Base-by-base conservation (phyloP, 2,329 filamentous ascomycete genomes). In the Alternaria burnsii region DNA sequence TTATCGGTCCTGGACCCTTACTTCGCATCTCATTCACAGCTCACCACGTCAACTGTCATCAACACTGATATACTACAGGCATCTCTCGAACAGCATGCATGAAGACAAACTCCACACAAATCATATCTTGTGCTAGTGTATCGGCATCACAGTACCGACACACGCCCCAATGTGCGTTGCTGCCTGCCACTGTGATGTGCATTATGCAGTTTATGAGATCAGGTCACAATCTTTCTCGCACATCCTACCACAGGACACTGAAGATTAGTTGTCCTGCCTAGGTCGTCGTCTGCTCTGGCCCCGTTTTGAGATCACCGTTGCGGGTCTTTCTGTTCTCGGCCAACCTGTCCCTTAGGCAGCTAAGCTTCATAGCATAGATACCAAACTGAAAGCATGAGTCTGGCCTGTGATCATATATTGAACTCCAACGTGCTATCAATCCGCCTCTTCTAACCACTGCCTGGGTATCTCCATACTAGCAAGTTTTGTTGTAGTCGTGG, bases 221-320 rank as follows among this genome's bases (percentile, higher is more conserved):
- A 30, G 1, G 3, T 30, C 3, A 3, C 1, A 1, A 0, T 1
- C 0, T 30, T 30, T 5, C 11, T 30, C 1, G 24, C 28, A 30
- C 4, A 30, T 30, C 12, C 28, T 1, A 30, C 28, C 11, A 30
- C 12, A 30, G 28, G 28, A 30, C 28, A 30, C 28, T 30, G 11
- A 30, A 30, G 11, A 30, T 30, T 30, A 20, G 20, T 20, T 20
- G 20, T 8, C 26, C 2, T 28, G 5, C 26, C 26, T 28, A 8
- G 26, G 26, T 28, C 4, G 26, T 28, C 9, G 26, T 28, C 26
- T 2, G 26, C 26, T 28, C 26, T 28, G 36, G 36, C n/a, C 7
- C n/a, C 18, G 36, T 18, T 40, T 40, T 9, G 16, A 18, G 36
- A 18, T 40, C 36, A 40, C 36, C 7, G 36, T 40, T 18, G n/a